A percentile compares a stretch with the other conserved stretches of the same genome.
These are phyloP conservation scores for Hymenoscyphus fructigenus DNA, from an alignment of 2,329 filamentous ascomycete species.

Conservation along the genomic window DNA sequence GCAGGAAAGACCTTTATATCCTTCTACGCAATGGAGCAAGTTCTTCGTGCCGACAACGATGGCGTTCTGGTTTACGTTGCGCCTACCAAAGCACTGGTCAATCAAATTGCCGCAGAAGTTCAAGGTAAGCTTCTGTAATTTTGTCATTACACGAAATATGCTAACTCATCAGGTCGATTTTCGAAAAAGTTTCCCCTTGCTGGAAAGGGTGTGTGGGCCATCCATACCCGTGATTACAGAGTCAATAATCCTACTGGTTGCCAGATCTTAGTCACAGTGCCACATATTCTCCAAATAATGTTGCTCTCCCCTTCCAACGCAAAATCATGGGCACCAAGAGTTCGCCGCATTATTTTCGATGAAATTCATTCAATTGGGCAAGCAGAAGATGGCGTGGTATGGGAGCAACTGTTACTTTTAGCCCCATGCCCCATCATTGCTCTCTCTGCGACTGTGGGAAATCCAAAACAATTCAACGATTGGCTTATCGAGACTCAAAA, in stretches of 20 bases:
- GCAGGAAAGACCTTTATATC: slow-evolving; percentile 83
- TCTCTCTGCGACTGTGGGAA: slow-evolving; percentile 76
- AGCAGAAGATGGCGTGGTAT: slow-evolving; percentile 71
- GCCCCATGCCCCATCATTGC: slow-evolving; percentile 77
- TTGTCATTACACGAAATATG: neutral
- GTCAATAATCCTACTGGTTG: slow-evolving; percentile 73
- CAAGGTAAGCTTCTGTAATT: slow-evolving; percentile 47
- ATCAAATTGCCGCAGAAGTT: slow-evolving; percentile 79
- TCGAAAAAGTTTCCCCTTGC: slow-evolving; percentile 58
- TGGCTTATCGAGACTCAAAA: slow-evolving; percentile 68
- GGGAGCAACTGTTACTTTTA: slow-evolving; percentile 74
- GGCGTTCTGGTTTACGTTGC: slow-evolving; percentile 76
- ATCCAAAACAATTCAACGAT: slow-evolving; percentile 65
- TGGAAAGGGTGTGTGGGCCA: slow-evolving; percentile 72
- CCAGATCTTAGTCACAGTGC: slow-evolving; percentile 75
- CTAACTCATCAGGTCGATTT: slow-evolving; percentile 49
- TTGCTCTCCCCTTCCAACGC: slow-evolving; percentile 65
- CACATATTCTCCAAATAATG: slow-evolving; percentile 78
- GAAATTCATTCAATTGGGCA: slow-evolving; percentile 81
- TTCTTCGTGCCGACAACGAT: slow-evolving; percentile 66
- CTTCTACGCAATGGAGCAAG: slow-evolving; percentile 80
- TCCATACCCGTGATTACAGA: slow-evolving; percentile 72
- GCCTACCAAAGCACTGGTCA: slow-evolving; percentile 78
- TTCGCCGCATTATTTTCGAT: slow-evolving; percentile 78
- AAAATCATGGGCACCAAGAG: slow-evolving; percentile 62